Evolutionary conservation across 306 rosid species (phyloP).

Genomic region (Chamaecrista fasciculata): DNA sequence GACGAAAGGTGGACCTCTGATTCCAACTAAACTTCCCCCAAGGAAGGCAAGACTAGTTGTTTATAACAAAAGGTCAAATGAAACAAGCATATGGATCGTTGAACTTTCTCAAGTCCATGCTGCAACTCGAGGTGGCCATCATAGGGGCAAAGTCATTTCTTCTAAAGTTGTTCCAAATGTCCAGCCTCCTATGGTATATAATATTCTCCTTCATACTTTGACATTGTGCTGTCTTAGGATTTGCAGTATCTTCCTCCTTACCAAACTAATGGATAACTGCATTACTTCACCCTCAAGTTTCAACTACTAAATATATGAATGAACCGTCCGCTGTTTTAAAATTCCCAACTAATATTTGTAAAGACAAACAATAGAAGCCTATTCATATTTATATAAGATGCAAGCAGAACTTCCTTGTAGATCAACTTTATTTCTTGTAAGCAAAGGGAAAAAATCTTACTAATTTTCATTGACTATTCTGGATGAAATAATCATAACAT

Average conservation of each 20-base stretch:
- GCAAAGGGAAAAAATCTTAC: neutral
- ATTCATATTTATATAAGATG: neutral
- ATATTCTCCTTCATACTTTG: neutral
- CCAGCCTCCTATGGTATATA: conserved; percentile 79
- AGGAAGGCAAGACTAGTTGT: conserved; percentile 77
- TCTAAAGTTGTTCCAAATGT: conserved; percentile 69
- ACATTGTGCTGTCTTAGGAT: conserved; percentile 8
- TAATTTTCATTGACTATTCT: neutral
- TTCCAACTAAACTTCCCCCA: conserved; percentile 74
- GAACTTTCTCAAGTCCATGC: conserved; percentile 74
- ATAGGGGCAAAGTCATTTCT: conserved; percentile 70
- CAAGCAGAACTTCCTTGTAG: neutral
- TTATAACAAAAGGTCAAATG: conserved; percentile 69
- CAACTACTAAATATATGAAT: neutral
- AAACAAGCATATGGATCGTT: conserved; percentile 77
- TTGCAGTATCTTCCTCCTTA: neutral
- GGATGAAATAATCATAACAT: neutral
- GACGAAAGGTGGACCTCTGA: conserved; percentile 70
- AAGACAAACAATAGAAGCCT: neutral
- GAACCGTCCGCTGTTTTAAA: neutral
- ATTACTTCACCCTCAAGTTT: conserved; percentile 2
- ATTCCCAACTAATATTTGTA: neutral
- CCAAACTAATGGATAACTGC: conserved; percentile 6
- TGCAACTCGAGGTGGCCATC: conserved; percentile 84
- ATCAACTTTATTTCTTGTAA: neutral